These are phyloP conservation scores for Pelargonium australe DNA, from an alignment of 441 rosid genomes.

Conservation along the genomic window DNA sequence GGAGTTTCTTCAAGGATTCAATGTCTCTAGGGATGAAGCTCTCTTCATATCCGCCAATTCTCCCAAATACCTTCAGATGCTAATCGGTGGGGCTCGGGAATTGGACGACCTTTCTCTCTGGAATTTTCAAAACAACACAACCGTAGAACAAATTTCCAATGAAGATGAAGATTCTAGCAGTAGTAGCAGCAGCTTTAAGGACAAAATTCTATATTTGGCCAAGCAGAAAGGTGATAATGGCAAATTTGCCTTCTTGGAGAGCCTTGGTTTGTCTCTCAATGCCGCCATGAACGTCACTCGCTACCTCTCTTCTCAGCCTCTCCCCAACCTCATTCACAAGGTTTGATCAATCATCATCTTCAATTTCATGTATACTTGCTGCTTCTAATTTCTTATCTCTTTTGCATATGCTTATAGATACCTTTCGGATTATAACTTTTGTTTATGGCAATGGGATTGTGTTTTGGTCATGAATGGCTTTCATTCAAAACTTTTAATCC, in stretches of 20 bases:
- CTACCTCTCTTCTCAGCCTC: conserved; percentile 50
- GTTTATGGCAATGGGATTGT: no score
- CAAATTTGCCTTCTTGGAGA: conserved; percentile 76
- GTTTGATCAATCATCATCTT: conserved; percentile 21
- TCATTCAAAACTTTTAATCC: no score
- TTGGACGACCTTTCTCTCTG: conserved; percentile 53
- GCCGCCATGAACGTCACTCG: conserved; percentile 71
- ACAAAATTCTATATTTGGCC: conserved; percentile 61
- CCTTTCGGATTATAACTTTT: no score
- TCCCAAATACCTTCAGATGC: conserved; percentile 49
- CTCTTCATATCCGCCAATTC: conserved; percentile 40
- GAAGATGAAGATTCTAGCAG: neutral
- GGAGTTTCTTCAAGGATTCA: conserved; percentile 43
- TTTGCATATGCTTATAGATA: no score
- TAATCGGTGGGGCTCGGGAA: conserved; percentile 54
- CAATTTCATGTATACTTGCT: no score
- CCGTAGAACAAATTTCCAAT: neutral
- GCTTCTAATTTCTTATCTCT: no score
- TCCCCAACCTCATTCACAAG: conserved; percentile 50
- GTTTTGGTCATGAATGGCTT: no score
- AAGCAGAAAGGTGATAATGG: conserved; percentile 74
- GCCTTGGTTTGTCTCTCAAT: conserved; percentile 59
- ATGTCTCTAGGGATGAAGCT: conserved; percentile 48
- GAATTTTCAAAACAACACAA: conserved; percentile 16
- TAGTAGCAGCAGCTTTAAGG: conserved; percentile 32